Percentiles rank a stretch among this genome's conserved stretches.
Conservation (phyloP, 257 asterid species). For the Lycium barbarum region DNA sequence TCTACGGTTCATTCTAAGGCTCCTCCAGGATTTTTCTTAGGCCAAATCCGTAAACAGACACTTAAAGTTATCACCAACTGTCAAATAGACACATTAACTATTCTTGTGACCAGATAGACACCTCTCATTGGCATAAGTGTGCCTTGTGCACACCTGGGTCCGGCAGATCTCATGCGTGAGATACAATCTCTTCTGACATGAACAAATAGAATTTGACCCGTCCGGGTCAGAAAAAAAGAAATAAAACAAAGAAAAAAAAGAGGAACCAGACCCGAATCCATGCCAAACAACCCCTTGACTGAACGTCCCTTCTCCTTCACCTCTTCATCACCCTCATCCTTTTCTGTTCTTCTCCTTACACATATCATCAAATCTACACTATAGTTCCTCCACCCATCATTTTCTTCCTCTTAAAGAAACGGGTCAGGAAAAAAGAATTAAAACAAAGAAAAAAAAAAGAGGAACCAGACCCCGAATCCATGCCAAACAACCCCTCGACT, state of each 20-base stretch:
- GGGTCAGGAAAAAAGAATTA: not conserved
- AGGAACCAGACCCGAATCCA: not conserved
- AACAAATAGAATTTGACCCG: not conserved
- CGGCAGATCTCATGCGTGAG: not conserved
- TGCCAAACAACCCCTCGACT: not conserved
- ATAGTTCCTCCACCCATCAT: not conserved
- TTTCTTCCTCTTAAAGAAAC: not conserved
- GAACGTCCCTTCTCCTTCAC: not conserved
- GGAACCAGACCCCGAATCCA: too few relatives aligned
- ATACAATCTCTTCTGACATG: not conserved
- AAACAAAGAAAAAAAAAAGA: not conserved
- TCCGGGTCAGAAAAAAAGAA: not conserved
- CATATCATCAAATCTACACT: not conserved
- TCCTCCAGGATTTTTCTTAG: not conserved
- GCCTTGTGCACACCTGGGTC: not conserved
- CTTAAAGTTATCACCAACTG: not conserved
- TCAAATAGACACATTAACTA: not conserved
- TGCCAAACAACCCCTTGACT: not conserved
- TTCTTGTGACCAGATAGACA: not conserved
- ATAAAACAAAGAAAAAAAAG: not conserved
- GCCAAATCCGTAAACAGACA: not conserved
- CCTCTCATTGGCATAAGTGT: not conserved
- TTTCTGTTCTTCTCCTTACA: not conserved
- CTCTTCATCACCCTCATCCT: not conserved
- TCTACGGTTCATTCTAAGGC: not conserved